A percentile compares a stretch with the other conserved stretches of the same genome.
These are phyloP conservation scores for Fusarium longipes DNA, from an alignment of 2,329 filamentous ascomycete genomes.

Conservation along the genomic window DNA sequence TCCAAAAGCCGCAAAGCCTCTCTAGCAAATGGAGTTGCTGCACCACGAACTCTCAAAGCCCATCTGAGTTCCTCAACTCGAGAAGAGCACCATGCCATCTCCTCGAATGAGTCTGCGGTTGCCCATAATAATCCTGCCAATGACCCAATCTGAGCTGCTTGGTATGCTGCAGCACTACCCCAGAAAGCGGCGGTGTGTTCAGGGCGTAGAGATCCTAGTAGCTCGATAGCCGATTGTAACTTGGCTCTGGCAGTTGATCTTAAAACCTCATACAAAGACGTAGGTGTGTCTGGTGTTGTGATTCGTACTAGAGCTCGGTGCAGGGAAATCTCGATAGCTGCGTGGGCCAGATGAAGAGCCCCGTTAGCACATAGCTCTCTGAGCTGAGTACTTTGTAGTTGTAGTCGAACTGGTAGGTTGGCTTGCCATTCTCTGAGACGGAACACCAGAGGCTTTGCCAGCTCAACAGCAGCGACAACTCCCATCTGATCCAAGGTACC, in stretches of 20 bases:
- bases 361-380: slow-evolving; percentile 57
- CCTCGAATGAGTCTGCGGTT: slow-evolving; percentile 52
- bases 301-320: slow-evolving; percentile 62
- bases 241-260: slow-evolving; percentile 55
- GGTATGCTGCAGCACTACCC: slow-evolving; percentile 58
- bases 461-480: slow-evolving; percentile 49
- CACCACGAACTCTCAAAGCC: slow-evolving; percentile 55
- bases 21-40: slow-evolving; percentile 54
- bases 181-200: slow-evolving; percentile 60
- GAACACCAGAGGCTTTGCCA: slow-evolving; percentile 50
- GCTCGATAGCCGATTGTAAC: slow-evolving; percentile 54
- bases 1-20: slow-evolving; percentile 55
- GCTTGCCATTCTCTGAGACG: slow-evolving; percentile 58
- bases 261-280: slow-evolving; percentile 48
- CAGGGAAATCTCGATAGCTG: slow-evolving; percentile 62
- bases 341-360: slow-evolving; percentile 63
- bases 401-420: slow-evolving; percentile 57
- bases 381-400: slow-evolving; percentile 56
- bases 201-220: slow-evolving; percentile 56
- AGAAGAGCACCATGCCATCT: slow-evolving; percentile 55
- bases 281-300: slow-evolving; percentile 50
- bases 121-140: slow-evolving; percentile 57
- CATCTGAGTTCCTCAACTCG: slow-evolving; percentile 56
- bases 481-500: slow-evolving; percentile 50
- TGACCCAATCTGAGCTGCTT: slow-evolving; percentile 56